Evolutionary conservation across 192 early-diverging fungal genomes (phyloP), one percentile per base, ranked within the genome.

Genomic region (Backusella psychrophila): DNA sequence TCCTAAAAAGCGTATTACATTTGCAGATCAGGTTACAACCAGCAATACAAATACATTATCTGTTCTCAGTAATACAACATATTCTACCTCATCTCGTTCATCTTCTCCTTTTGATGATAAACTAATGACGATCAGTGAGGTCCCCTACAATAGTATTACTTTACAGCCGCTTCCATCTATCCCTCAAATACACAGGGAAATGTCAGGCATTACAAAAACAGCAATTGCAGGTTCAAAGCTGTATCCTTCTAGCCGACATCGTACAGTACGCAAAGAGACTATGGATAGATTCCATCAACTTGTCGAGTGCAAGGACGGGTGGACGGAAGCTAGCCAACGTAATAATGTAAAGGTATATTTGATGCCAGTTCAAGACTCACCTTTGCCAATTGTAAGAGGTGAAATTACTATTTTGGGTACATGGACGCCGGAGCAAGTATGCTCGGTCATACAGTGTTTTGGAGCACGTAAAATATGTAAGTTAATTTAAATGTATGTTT

Each of bases 381-480:
- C 80, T 15, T 70, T 82, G 41, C 87, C 85, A 11, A 80, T 85
- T 52, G 73, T 88, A 53, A 79, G 85, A 44, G 78, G 81, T 6
- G 84, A 88, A 42, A 72, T 73, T 11, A 76, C 74, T 19, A 78
- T 88, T 38, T 66, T 73, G 23, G 81, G 81, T 56, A 69, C 73
- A 9, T 88, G 80, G 84, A 81, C 82, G 11, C 80, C 83, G 6
- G 84, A 86, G 23, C 85, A 88, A 39, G 76, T 86, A 17, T 84
- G 83, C 31, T 78, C 85, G 6, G 82, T 85, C 9, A 80, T 86
- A 14, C 79, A 82, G n/a, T 80, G 78, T 35, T 80, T 86, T 38
- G 84, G 81, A 44, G 71, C 82, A 0, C 76, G 87, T 29, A 76
- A 81, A 69, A 69, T 81, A 33, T 86, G 78, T 79, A 66, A 75